Evolutionary conservation across 2,329 filamentous ascomycete species (phyloP), one percentile per base, ranked within the genome.

Genomic region (Fusarium tupiense): DNA sequence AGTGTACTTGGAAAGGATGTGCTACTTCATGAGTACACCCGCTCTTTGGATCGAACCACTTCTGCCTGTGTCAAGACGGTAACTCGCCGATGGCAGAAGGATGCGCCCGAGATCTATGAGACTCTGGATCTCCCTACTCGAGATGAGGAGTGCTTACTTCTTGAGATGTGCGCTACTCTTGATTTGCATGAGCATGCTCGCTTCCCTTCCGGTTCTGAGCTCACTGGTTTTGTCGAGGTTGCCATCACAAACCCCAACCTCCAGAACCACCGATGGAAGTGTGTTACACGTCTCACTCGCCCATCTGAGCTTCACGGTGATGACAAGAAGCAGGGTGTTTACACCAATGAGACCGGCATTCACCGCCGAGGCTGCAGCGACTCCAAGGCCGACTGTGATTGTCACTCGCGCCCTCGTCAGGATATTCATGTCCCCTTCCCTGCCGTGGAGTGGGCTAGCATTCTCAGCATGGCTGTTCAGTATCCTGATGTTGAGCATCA

Each of bases 161-260:
- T 92, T 70, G 89, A 92, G 81, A 89, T 91, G 84, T 89, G 91
- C 69, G 86, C 88, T 9, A 89, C 89, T 2, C 84, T 92, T 12
- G 87, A 91, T 70, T 81, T 91, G 5, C 88, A 90, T 77, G 85
- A 89, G 71, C 86, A 87, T 52, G 86, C 85, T 74, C 86, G 87
- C 65, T 90, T 91, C 75, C 89, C 89, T 8, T 82, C 85, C 17
- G 87, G 88, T n/a, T 89, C 89, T 9, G 88, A 90, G 77, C 86
- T 92, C 63, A 86, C 89, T 70, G 88, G 88, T 65, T 86, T 89
- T 68, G 87, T 91, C 40, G 88, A 91, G 81, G 85, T 92, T 63
- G 86, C 85, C 64, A 86, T 92, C 64, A 87, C 88, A 66, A 86
- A 88, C 71, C 85, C 84, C 22, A 84, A 82, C 40, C 84, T 91